These are phyloP conservation scores for Aspergillus hortae DNA, from an alignment of 2,329 filamentous ascomycete species.

Conservation along the genomic window DNA sequence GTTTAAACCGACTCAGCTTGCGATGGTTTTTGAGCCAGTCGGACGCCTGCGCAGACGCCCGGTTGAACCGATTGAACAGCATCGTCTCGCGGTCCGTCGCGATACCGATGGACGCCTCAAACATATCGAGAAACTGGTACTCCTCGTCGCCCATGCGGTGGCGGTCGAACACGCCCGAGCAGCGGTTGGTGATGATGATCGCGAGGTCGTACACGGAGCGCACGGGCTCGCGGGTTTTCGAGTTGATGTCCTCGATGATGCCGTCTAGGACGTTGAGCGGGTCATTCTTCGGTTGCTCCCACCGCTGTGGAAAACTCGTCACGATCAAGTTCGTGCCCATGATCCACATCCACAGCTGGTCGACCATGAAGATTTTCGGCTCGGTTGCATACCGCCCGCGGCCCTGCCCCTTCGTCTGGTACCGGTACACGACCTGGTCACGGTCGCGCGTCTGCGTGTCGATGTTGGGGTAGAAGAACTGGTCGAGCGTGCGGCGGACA, in stretches of 20 bases:
- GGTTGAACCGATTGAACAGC: slow-evolving; percentile 60
- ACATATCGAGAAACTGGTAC: slow-evolving; percentile 66
- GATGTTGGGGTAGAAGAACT: slow-evolving; percentile 62
- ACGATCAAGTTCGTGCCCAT: slow-evolving; percentile 58
- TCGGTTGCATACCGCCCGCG: slow-evolving; percentile 36
- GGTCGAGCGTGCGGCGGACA: slow-evolving; percentile 60
- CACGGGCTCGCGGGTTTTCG: slow-evolving; percentile 58
- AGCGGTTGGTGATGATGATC: slow-evolving; percentile 58
- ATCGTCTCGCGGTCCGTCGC: slow-evolving; percentile 53
- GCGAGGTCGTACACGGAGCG: slow-evolving; percentile 61
- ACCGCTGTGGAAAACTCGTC: slow-evolving; percentile 37
- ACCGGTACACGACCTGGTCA: slow-evolving; percentile 64
- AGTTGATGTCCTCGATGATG: slow-evolving; percentile 63
- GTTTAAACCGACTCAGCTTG: slow-evolving; percentile 32
- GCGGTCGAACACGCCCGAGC: slow-evolving; percentile 59
- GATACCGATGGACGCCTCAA: slow-evolving; percentile 59
- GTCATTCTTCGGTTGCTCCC: slow-evolving; percentile 57
- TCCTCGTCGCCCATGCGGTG: slow-evolving; percentile 57
- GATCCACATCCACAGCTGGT: slow-evolving; percentile 66
- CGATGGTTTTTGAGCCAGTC: slow-evolving; percentile 52
- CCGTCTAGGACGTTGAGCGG: slow-evolving; percentile 60
- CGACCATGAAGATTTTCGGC: slow-evolving; percentile 64
- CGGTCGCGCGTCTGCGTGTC: slow-evolving; percentile 57
- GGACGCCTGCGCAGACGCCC: slow-evolving; percentile 55
- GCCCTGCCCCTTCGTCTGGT: slow-evolving; percentile 42